phyloP scores from a whole-genome alignment of 2,329 filamentous ascomycete species.

The Metarhizium humberi region DNA sequence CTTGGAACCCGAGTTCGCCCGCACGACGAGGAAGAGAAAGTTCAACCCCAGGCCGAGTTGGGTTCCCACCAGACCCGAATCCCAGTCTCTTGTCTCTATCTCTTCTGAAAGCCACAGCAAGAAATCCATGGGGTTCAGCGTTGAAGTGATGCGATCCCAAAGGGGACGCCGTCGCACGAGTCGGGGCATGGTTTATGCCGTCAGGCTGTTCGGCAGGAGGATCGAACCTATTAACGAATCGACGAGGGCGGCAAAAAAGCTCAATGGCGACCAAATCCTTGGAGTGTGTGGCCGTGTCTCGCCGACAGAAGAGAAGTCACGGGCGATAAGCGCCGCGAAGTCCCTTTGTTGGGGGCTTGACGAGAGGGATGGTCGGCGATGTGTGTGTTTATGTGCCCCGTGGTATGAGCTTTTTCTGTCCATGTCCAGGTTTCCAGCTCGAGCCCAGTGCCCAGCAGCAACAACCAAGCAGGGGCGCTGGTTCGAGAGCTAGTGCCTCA shows the following conservation, averaged over 20 bases:
- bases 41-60: conserved; percentile 71
- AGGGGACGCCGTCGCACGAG: conserved; percentile 77
- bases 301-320: background rate
- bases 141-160: conserved; percentile 67
- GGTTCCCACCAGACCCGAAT: conserved; percentile 68
- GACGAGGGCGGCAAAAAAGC: background rate
- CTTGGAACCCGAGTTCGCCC: conserved; percentile 59
- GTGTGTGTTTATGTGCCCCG: background rate
- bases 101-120: conserved; percentile 87
- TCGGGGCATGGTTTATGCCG: conserved; percentile 49
- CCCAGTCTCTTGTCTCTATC: conserved; percentile 84
- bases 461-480: too few species aligned
- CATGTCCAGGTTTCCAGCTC: background rate
- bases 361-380: background rate
- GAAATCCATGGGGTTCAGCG: conserved; percentile 81
- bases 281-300: background rate
- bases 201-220: background rate
- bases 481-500: too few species aligned
- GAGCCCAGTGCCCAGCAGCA: conserved; percentile 1
- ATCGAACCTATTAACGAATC: background rate
- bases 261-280: background rate
- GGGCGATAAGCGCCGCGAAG: conserved; percentile 1
- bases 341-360: background rate
- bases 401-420: too few species aligned
- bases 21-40: conserved; percentile 68